Evolutionary conservation across 75 land plant genomes (phyloP), one percentile per base, ranked within the genome.

Genomic region (Selaginella moellendorffii): DNA sequence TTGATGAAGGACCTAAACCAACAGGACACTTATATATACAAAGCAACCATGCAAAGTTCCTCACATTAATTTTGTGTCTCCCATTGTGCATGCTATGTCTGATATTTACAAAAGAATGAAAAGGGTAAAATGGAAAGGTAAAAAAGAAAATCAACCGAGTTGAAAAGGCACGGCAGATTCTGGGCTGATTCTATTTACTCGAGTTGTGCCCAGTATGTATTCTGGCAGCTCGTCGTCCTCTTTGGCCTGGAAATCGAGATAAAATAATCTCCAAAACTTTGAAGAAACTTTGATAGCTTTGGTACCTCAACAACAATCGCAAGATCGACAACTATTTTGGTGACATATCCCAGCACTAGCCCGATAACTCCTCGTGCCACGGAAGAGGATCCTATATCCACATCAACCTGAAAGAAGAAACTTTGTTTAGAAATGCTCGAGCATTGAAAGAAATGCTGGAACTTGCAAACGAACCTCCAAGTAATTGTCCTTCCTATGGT

Each of bases 351-450:
- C 31, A 92, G 77, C 29, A 88, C 97, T 52, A 92, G 77, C 28
- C 84, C 69, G 28, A 92, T 81, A 62, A 92, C 77, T 65, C 95
- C 75, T 53, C 83, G 84, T 60, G 88, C 97, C 26, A 92, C 95
- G n/a, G 90, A 81, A 59, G 97, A 92, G 17, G 97, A 92, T 42
- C 97, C 96, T 74, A 92, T 90, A 73, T 92, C 95, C 59, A 92
- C 86, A 68, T 85, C 97, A 66, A 92, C 81, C 96, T 88, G 86
- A 81, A 20, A 29, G 26, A 27, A 12, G 62, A 36, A 5, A 36
- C 5, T 36, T 36, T 36, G 14, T 5, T 36, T 36, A 36, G 5
- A 36, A 36, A 36, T 36, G 14, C 5, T 36, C 14, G 14, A 5
- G 14, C 5, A 14, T 36, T 5, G 5, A 36, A 36, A 14, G 46